These are phyloP conservation scores for Russula compacta DNA, from an alignment of 768 basidiomycete species.

Conservation along the genomic window DNA sequence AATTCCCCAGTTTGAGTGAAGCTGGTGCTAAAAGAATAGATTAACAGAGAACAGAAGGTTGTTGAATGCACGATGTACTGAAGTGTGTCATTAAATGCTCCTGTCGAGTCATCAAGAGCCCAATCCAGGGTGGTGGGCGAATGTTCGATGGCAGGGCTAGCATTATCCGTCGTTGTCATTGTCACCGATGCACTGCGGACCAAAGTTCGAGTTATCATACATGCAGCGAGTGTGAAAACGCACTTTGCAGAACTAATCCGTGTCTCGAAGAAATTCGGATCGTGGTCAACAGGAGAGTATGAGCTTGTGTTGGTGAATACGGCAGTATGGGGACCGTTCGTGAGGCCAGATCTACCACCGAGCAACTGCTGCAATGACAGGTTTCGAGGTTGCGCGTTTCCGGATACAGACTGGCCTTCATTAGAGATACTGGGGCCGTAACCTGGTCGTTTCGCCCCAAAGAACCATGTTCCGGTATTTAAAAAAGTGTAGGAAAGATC, in stretches of 20 bases:
- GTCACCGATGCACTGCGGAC: slow-evolving; percentile 41
- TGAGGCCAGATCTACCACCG: slow-evolving; percentile 34
- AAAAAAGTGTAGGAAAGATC: neutral
- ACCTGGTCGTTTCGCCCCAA: slow-evolving; percentile 18
- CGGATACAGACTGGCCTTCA: slow-evolving; percentile 32
- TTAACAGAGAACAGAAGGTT: neutral
- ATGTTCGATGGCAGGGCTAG: slow-evolving; percentile 32
- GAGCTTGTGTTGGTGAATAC: slow-evolving; percentile 38
- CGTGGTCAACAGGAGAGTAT: slow-evolving; percentile 39
- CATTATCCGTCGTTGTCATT: slow-evolving; percentile 27
- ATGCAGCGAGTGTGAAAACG: slow-evolving; percentile 15
- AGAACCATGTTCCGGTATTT: slow-evolving; percentile 41
- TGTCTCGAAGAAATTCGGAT: slow-evolving; percentile 37
- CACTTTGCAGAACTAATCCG: slow-evolving; percentile 33
- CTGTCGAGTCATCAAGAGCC: slow-evolving; percentile 25
- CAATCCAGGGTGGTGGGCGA: slow-evolving; percentile 32
- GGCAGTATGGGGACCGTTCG: slow-evolving; percentile 39
- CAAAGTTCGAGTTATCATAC: slow-evolving; percentile 30
- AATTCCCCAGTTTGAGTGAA: slow-evolving; percentile 34
- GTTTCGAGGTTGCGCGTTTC: slow-evolving; percentile 28
- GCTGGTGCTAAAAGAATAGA: slow-evolving; percentile 24
- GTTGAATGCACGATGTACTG: slow-evolving; percentile 31
- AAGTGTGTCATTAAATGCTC: slow-evolving; percentile 32
- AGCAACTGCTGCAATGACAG: slow-evolving; percentile 33
- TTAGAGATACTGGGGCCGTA: neutral